Conservation (phyloP, 768 basidiomycete genomes). For the Russula emetica region DNA sequence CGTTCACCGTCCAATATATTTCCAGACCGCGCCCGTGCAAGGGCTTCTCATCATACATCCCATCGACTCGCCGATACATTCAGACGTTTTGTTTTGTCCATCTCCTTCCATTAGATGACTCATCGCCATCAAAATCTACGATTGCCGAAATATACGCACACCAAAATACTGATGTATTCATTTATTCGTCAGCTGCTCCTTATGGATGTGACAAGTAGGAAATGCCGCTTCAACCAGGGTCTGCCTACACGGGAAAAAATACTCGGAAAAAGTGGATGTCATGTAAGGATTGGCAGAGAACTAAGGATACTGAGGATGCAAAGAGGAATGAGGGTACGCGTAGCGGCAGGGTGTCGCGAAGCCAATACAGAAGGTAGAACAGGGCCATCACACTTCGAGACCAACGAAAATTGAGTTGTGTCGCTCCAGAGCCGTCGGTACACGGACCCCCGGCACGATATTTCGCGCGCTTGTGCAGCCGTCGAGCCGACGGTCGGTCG, state of each 20-base stretch:
- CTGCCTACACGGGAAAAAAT: neutral
- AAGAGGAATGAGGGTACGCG: neutral
- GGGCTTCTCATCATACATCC: neutral
- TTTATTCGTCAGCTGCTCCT: neutral
- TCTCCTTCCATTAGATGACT: neutral
- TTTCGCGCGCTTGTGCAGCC: neutral
- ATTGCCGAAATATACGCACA: neutral
- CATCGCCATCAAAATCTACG: neutral
- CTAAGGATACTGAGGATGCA: neutral
- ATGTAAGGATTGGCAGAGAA: neutral
- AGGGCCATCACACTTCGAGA: constrained; percentile 20
- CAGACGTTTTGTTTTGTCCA: neutral
- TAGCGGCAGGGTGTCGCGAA: neutral
- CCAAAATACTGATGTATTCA: neutral
- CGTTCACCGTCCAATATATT: neutral
- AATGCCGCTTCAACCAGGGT: neutral
- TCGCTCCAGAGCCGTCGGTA: constrained; percentile 27
- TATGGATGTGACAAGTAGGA: too few relatives aligned
- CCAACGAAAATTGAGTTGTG: constrained; percentile 27
- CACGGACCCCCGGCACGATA: constrained; percentile 24
- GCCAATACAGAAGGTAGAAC: neutral
- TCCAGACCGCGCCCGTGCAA: neutral
- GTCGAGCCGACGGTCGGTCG: neutral
- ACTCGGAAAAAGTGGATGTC: neutral
- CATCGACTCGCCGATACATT: neutral